phyloP scores from a whole-genome alignment of 2,329 filamentous ascomycete species.

The Cordyceps javanica region DNA sequence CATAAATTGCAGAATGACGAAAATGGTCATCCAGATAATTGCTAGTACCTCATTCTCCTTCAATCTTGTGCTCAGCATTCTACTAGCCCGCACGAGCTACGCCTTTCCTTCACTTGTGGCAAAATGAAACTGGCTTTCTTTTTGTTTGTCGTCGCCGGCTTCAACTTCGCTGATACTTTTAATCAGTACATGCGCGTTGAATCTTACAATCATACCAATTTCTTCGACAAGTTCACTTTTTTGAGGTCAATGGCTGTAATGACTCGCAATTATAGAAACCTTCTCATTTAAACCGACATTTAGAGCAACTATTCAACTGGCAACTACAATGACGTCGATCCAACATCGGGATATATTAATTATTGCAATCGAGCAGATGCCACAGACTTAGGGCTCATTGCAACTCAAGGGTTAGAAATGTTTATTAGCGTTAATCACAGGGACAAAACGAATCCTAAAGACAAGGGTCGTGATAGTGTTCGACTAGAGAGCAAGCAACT shows the following conservation, averaged over 20 bases:
- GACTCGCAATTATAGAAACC: background rate
- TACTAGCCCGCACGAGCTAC: no score
- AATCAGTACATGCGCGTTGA: constrained; percentile 21
- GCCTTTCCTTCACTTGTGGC: no score
- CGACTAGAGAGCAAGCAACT: constrained; percentile 55
- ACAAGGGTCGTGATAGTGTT: constrained; percentile 46
- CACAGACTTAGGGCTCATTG: constrained; percentile 25
- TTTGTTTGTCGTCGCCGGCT: no score
- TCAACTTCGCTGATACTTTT: no score
- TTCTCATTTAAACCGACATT: background rate
- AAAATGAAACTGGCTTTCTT: no score
- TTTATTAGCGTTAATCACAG: constrained; percentile 30
- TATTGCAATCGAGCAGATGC: constrained; percentile 36
- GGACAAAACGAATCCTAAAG: constrained; percentile 12
- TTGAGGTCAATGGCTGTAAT: background rate
- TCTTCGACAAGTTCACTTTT: constrained; percentile 39
- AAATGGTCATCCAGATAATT: no score
- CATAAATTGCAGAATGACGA: no score
- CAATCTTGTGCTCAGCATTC: no score
- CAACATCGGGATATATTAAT: constrained; percentile 59
- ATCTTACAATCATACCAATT: constrained; percentile 27
- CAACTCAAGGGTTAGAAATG: constrained; percentile 24
- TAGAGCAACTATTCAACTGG: constrained; percentile 19
- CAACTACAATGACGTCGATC: constrained; percentile 38
- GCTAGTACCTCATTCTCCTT: no score